Evolutionary conservation across 352 stramenopile species (phyloP).

Genomic region (Pythium plurisporium): DNA sequence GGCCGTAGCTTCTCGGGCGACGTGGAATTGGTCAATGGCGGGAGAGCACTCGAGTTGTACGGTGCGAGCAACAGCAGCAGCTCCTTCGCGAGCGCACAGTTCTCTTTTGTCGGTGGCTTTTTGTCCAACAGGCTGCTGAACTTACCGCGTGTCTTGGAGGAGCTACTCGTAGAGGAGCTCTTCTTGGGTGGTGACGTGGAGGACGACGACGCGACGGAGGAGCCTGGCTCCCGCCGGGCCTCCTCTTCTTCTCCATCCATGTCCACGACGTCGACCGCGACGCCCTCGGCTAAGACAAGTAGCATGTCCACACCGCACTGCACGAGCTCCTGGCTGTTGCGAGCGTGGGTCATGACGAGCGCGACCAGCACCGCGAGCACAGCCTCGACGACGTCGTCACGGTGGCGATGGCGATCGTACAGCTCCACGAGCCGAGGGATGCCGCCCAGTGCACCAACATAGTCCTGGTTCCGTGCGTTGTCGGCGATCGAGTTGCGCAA

Average conservation of each 20-base stretch:
- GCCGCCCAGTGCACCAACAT: slow-evolving; percentile 46
- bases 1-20: slow-evolving; percentile 9
- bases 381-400: slow-evolving; percentile 57
- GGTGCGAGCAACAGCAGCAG: slow-evolving; percentile 56
- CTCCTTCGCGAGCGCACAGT: slow-evolving; percentile 43
- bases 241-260: slow-evolving; percentile 28
- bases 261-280: neutral
- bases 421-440: slow-evolving; percentile 43
- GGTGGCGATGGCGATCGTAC: slow-evolving; percentile 34
- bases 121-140: no score
- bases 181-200: slow-evolving; percentile 9
- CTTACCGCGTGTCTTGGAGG: no score
- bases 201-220: neutral
- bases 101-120: slow-evolving; percentile 26
- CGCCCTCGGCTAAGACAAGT: slow-evolving; percentile 39
- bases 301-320: slow-evolving; percentile 57
- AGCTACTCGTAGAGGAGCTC: neutral
- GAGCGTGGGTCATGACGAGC: slow-evolving; percentile 46
- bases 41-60: slow-evolving; percentile 14
- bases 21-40: neutral
- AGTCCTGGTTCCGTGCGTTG: slow-evolving; percentile 60
- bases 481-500: slow-evolving; percentile 51
- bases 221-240: slow-evolving; percentile 18
- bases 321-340: slow-evolving; percentile 67
- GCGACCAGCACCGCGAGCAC: slow-evolving; percentile 50